A percentile compares a stretch with the other conserved stretches of the same genome.
Evolutionary conservation across 2,329 filamentous ascomycete genomes (phyloP).

Genomic region (Penicillium sp.): DNA sequence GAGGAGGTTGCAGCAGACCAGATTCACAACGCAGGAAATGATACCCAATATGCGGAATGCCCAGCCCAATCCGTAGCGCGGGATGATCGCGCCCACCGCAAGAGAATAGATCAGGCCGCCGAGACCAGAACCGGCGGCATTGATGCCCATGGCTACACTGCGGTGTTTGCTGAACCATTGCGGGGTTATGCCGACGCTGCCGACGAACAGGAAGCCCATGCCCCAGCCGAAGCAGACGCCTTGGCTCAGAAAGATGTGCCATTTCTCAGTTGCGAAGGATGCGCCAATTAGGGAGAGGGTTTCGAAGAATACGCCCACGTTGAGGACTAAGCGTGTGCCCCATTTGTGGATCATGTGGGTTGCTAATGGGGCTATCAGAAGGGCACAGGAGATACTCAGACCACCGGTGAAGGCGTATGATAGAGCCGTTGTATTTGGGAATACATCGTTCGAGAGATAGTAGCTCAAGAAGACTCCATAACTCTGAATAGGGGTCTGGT

Average conservation of each 20-base stretch:
- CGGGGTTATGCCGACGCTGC: constrained; percentile 53
- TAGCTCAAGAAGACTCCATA: constrained; percentile 59
- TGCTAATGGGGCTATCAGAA: constrained; percentile 56
- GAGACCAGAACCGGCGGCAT: constrained; percentile 56
- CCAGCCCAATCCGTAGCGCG: constrained; percentile 55
- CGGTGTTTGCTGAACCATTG: constrained; percentile 61
- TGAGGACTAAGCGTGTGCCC: constrained; percentile 53
- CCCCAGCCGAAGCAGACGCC: constrained; percentile 61
- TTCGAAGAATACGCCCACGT: constrained; percentile 55
- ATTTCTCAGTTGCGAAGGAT: constrained; percentile 54
- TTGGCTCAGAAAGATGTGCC: constrained; percentile 59
- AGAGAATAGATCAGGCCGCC: constrained; percentile 60
- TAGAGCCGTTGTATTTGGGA: constrained; percentile 53
- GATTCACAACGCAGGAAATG: constrained; percentile 51
- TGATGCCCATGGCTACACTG: constrained; percentile 58
- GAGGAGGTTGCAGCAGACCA: constrained; percentile 52
- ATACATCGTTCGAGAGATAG: constrained; percentile 55
- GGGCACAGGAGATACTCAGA: constrained; percentile 55
- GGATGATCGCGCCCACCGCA: constrained; percentile 56
- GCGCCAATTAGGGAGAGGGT: constrained; percentile 54
- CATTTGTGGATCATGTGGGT: constrained; percentile 52
- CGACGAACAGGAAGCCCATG: constrained; percentile 61
- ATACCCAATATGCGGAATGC: constrained; percentile 60
- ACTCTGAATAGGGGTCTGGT: constrained; percentile 26
- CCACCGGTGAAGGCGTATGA: constrained; percentile 60